Evolutionary conservation across 495 filamentous ascomycete genomes (phyloP), one percentile per base, ranked within the genome.

Genomic region (Aspergillus hancockii): DNA sequence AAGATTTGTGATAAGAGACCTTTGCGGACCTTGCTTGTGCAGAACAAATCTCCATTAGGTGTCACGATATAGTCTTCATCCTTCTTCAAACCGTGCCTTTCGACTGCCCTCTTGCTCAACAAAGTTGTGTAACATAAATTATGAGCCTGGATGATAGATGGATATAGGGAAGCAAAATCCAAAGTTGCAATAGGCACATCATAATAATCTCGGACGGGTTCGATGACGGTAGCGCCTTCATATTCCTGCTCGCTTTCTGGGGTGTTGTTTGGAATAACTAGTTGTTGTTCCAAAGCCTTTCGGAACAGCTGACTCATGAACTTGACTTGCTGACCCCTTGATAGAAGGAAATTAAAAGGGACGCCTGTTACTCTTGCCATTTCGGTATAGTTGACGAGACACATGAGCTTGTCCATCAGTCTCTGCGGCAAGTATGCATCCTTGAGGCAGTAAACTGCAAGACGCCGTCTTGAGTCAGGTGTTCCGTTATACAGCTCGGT

Each of bases 311-410:
- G 94, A 67, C 92, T 97, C 73, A 99, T 82, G 76, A 99, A 98
- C 67, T 96, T 97, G 66, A 98, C 89, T 71, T 99, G 94, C 68
- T 99, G 94, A 47, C 94, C 94, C 69, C 91, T 85, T 25, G 95
- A 82, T 4, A 99, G 83, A 19, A 99, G 83, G 67, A 88, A 97
- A 66, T 95, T 97, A 81, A 98, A 99, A 1, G 94, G 95, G 1
- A 99, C 93, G 60, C 94, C 94, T 18, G 94, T 99, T 68, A 99
- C 94, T 83, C 94, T 94, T 41, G 94, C 94, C 94, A 99, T 99
- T 73, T 99, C 94, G 0, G 94, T 98, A 66, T 97, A 97, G 71
- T 99, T 99, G 68, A 96, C 88, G 28, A 99, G 80, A 72, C 94
- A 97, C 73, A 95, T 97, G 31, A 99, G 80, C 66, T 99, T 99